Evolutionary conservation across 805 yeast genomes (phyloP), one percentile per base, ranked within the genome.

Genomic region (Kodamaea kaohsiungensis): DNA sequence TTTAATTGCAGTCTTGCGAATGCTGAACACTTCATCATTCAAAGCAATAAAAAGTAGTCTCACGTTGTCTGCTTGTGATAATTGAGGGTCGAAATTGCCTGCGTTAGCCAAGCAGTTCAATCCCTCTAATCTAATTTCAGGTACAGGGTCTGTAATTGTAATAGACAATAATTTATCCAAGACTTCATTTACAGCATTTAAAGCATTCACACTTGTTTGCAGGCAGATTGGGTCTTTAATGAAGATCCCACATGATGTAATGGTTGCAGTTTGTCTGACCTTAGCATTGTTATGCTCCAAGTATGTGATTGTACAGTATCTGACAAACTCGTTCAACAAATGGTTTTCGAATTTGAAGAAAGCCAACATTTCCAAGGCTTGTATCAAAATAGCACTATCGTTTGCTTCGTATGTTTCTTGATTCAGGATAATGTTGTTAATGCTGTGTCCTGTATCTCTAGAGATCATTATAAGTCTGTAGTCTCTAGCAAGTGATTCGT

Each of bases 21-120:
- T 88, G 9, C 84, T 85, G 65, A 95, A 95, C 1, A 82, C 82
- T 68, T 93, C 98, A 70, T 95, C 99, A 65, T 95, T 89, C 53
- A 93, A 73, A 0, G 97, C 93, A 76, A 92, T 89, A 63, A 93
- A 90, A 18, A 95, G 75, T 12, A 92, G 71, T 52, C 90, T 79
- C 33, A 92, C 93, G 67, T 91, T 92, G 56, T 89, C 96, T 0
- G 97, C 96, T 67, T 95, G 98, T 0, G 98, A 90, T 33, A 95
- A 71, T 63, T 95, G 98, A 0, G 97, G 89, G 63, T 95, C 98
- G 66, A 93, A 89, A 54, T 80, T 80, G 1, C 85, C 81, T 38
- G 89, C 89, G 33, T 69, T 65, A 8, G 69, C 73, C 39, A 96
- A 74, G 46, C 91, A 81, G 50, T 80, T 80, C 54, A 95, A 73